A percentile compares a stretch with the other conserved stretches of the same genome.
These are phyloP conservation scores for Ophiognomonia clavigignenti-juglandacearum DNA, from an alignment of 2,329 filamentous ascomycete species.

Conservation along the genomic window DNA sequence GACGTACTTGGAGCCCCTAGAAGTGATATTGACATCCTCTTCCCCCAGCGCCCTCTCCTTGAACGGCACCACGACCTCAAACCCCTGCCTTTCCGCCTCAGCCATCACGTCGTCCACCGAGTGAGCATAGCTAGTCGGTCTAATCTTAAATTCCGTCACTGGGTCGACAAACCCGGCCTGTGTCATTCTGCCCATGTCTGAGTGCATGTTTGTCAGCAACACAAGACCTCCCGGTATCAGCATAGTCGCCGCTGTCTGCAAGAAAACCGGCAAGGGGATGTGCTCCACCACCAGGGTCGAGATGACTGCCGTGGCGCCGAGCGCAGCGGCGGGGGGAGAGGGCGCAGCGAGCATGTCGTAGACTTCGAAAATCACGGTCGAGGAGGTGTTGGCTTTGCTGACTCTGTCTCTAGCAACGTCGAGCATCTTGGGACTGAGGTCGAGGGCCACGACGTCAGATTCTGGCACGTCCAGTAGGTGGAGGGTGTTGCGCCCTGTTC, in stretches of 20 bases:
- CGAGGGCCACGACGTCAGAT: constrained; percentile 45
- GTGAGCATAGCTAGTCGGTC: constrained; percentile 55
- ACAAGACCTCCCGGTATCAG: constrained; percentile 45
- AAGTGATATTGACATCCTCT: constrained; percentile 55
- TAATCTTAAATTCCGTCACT: constrained; percentile 49
- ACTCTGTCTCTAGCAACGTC: constrained; percentile 41
- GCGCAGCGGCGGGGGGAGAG: constrained; percentile 26
- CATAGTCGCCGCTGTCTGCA: constrained; percentile 38
- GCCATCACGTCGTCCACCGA: constrained; percentile 44
- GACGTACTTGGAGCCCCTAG: constrained; percentile 60
- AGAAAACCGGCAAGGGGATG: constrained; percentile 46
- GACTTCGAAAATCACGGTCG: constrained; percentile 23
- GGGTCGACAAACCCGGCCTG: constrained; percentile 59
- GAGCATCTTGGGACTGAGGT: constrained; percentile 55
- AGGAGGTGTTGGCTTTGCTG: neutral
- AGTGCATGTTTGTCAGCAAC: constrained; percentile 65
- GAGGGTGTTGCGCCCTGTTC: constrained; percentile 58
- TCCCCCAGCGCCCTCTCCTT: constrained; percentile 22
- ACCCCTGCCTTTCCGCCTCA: constrained; percentile 40
- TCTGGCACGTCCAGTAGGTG: constrained; percentile 37
- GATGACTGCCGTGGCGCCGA: constrained; percentile 32
- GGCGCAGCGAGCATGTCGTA: constrained; percentile 35
- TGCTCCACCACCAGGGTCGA: constrained; percentile 64
- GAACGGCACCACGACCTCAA: constrained; percentile 24
- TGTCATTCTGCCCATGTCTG: constrained; percentile 54